phyloP scores from a whole-genome alignment of 2,329 filamentous ascomycete genomes.

The Penicillium capsulatum region DNA sequence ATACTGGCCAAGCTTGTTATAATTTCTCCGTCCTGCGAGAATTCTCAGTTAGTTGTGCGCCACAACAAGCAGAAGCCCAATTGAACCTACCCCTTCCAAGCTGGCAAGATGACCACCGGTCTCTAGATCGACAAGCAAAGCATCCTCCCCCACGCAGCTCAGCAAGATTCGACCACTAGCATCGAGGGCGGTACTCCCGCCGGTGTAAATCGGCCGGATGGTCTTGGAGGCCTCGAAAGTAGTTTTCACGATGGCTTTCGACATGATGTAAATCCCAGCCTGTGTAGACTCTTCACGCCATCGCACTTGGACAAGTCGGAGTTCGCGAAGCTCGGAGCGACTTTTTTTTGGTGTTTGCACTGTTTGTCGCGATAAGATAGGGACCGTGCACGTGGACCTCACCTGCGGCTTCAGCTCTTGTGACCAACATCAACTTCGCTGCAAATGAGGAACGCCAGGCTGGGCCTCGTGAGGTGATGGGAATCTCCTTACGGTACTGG shows the following conservation, averaged over 20 bases:
- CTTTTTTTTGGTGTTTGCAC: slow-evolving; percentile 38
- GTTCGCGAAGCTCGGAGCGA: slow-evolving; percentile 27
- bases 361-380: slow-evolving; percentile 33
- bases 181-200: slow-evolving; percentile 80
- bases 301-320: slow-evolving; percentile 14
- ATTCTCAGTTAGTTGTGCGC: slow-evolving; percentile 14
- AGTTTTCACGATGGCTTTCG: slow-evolving; percentile 64
- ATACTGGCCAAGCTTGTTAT: slow-evolving; percentile 45
- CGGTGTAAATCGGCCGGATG: slow-evolving; percentile 90
- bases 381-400: slow-evolving; percentile 3
- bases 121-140: slow-evolving; percentile 75
- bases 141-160: slow-evolving; percentile 88
- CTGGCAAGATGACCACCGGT: slow-evolving; percentile 77
- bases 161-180: slow-evolving; percentile 76
- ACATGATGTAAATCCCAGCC: slow-evolving; percentile 32
- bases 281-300: slow-evolving; percentile 14
- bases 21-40: slow-evolving; percentile 59
- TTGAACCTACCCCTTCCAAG: slow-evolving; percentile 71
- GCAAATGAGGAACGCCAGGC: neutral
- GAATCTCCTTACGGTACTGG: slow-evolving; percentile 1
- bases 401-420: neutral
- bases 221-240: slow-evolving; percentile 82
- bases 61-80: slow-evolving; percentile 14
- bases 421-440: neutral
- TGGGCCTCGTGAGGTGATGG: slow-evolving; percentile 6